Evolutionary conservation across 345 rosid genomes (phyloP).

Genomic region (Salix caprea): DNA sequence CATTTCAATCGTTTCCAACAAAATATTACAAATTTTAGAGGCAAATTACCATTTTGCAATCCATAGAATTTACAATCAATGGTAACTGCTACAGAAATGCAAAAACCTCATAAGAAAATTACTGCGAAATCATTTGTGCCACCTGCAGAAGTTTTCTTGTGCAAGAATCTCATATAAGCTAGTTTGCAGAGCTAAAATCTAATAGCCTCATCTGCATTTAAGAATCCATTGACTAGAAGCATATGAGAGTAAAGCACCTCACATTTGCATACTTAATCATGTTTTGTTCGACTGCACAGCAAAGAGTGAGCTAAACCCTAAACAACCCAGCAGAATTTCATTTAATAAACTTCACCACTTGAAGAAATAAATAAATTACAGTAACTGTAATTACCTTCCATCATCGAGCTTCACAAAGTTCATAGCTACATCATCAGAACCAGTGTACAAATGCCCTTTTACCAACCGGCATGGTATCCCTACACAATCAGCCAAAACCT

Average conservation of each 20-base stretch:
- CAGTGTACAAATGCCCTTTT: constrained; percentile 83
- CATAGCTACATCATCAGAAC: constrained; percentile 86
- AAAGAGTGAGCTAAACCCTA: constrained; percentile 9
- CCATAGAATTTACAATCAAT: neutral
- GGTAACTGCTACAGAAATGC: neutral
- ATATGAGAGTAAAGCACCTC: neutral
- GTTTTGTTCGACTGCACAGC: neutral
- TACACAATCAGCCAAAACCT: constrained; percentile 86
- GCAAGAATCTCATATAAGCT: neutral
- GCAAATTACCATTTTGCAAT: neutral
- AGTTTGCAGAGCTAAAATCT: neutral
- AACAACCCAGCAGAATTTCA: neutral
- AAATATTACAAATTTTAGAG: neutral
- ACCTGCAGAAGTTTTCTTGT: neutral
- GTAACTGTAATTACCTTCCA: constrained; percentile 60
- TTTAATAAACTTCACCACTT: neutral
- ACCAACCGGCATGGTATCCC: constrained; percentile 89
- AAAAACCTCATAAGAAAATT: neutral
- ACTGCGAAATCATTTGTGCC: neutral
- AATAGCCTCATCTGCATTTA: neutral
- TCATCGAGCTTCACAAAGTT: constrained; percentile 82
- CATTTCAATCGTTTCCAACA: constrained; percentile 1
- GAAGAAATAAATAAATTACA: neutral
- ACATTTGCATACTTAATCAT: constrained; percentile 3
- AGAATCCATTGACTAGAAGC: neutral